Conservation (phyloP, 768 basidiomycete species). For the Lyophyllum decastes region DNA sequence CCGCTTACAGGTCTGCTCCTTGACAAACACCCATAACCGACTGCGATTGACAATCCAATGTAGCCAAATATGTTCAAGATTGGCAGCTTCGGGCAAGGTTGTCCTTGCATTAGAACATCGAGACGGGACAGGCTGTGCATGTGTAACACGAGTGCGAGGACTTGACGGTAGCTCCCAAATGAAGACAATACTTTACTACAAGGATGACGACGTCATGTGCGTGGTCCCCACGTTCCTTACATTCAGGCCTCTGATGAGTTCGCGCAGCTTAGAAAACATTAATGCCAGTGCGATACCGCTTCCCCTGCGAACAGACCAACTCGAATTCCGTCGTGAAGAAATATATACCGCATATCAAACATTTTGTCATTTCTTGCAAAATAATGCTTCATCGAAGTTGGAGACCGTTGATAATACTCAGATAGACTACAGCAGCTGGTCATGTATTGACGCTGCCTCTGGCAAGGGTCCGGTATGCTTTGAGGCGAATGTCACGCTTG, state of each 20-base stretch:
- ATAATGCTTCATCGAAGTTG: slow-evolving; percentile 32
- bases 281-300: slow-evolving; percentile 30
- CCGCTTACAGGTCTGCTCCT: slow-evolving; percentile 58
- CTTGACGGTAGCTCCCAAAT: slow-evolving; percentile 24
- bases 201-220: slow-evolving; percentile 57
- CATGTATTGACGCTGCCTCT: slow-evolving; percentile 13
- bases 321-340: slow-evolving; percentile 69
- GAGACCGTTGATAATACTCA: slow-evolving; percentile 35
- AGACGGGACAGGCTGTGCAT: slow-evolving; percentile 72
- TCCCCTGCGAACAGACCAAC: slow-evolving; percentile 67
- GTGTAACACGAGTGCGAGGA: slow-evolving; percentile 37
- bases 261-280: slow-evolving; percentile 29
- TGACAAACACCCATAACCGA: background rate
- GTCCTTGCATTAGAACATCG: slow-evolving; percentile 84
- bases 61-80: slow-evolving; percentile 68
- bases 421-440: slow-evolving; percentile 46
- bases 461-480: slow-evolving; percentile 30
- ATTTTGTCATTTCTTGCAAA: slow-evolving; percentile 54
- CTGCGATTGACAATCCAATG: background rate
- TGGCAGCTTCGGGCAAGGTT: slow-evolving; percentile 79
- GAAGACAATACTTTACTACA: slow-evolving; percentile 49
- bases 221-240: slow-evolving; percentile 16
- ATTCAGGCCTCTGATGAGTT: background rate
- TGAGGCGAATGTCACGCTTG: slow-evolving; percentile 36
- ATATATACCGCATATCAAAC: slow-evolving; percentile 63